Conservation (phyloP, 2,329 filamentous ascomycete genomes). For the Emmonsia crescens region DNA sequence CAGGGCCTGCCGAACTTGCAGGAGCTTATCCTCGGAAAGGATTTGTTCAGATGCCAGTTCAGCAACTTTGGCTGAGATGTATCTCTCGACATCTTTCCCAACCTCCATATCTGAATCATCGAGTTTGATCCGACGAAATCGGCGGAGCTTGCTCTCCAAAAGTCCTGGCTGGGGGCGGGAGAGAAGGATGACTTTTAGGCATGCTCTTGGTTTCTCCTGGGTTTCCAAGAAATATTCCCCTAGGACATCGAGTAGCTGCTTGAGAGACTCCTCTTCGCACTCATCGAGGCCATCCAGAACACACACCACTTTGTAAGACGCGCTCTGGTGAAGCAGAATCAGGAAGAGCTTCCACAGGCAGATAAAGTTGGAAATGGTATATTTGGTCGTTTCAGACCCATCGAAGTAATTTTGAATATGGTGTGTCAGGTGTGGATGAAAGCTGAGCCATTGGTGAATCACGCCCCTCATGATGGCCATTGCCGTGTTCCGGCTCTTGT, state of each 20-base stretch:
- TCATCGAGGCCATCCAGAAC: conserved; percentile 16
- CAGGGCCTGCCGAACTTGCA: conserved; percentile 13
- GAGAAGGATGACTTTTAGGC: conserved; percentile 15
- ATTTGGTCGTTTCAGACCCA: conserved; percentile 13
- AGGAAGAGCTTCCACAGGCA: conserved; percentile 14
- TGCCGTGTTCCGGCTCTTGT: conserved; percentile 17
- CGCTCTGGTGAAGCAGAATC: conserved; percentile 9
- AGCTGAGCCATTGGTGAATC: conserved; percentile 15
- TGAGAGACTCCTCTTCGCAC: conserved; percentile 14
- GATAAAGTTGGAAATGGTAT: conserved; percentile 15
- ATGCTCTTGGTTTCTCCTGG: background rate
- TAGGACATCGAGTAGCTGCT: conserved; percentile 12
- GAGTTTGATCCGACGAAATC: conserved; percentile 11
- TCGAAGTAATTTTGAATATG: conserved; percentile 13
- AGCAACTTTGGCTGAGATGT: conserved; percentile 14
- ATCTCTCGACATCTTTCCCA: conserved; percentile 15
- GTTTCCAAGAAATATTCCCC: conserved; percentile 9
- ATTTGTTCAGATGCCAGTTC: conserved; percentile 15
- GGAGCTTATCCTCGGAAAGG: conserved; percentile 12
- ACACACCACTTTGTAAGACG: conserved; percentile 12
- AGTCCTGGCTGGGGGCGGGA: conserved; percentile 14
- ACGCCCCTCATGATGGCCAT: conserved; percentile 16
- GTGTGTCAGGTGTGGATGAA: conserved; percentile 12
- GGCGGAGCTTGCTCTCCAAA: conserved; percentile 12
- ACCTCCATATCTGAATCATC: conserved; percentile 12